phyloP scores from a whole-genome alignment of 306 rosid genomes.

The Quercus mongolica region DNA sequence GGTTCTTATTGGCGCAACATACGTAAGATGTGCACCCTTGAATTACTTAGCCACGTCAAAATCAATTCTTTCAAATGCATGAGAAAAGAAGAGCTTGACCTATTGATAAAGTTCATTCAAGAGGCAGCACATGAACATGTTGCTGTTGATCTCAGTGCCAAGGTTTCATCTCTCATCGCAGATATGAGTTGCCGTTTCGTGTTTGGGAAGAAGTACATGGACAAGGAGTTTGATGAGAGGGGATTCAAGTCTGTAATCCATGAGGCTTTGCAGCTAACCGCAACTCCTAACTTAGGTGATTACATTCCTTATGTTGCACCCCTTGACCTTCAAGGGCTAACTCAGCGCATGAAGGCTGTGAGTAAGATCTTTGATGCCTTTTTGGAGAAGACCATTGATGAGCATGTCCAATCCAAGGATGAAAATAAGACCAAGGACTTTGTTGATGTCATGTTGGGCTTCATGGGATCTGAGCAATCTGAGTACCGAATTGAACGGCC shows the following conservation, averaged over 20 bases:
- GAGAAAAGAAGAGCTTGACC: conserved; percentile 55
- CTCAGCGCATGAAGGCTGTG: conserved; percentile 32
- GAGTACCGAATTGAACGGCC: conserved; percentile 47
- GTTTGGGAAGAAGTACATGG: conserved; percentile 51
- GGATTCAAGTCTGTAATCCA: conserved; percentile 49
- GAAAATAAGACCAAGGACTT: conserved; percentile 47
- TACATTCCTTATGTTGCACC: conserved; percentile 47
- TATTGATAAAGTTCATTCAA: conserved; percentile 27
- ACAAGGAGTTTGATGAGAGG: conserved; percentile 40
- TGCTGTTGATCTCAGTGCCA: conserved; percentile 44
- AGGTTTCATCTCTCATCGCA: conserved; percentile 25
- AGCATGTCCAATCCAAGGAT: conserved; percentile 36
- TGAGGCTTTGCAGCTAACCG: conserved; percentile 34
- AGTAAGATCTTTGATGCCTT: conserved; percentile 47
- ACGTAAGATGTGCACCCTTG: conserved; percentile 64
- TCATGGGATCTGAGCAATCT: conserved; percentile 39
- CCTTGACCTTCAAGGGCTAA: conserved; percentile 61
- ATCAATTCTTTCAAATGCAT: conserved; percentile 38
- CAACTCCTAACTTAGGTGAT: conserved; percentile 46
- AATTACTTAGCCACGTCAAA: conserved; percentile 47
- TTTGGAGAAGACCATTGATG: conserved; percentile 58
- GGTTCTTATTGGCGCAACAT: conserved; percentile 70
- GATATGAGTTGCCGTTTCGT: conserved; percentile 50
- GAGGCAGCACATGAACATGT: conserved; percentile 24
- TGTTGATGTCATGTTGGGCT: conserved; percentile 56